Base-by-base conservation (phyloP, 2,329 filamentous ascomycete species). In the Nemania serpens region DNA sequence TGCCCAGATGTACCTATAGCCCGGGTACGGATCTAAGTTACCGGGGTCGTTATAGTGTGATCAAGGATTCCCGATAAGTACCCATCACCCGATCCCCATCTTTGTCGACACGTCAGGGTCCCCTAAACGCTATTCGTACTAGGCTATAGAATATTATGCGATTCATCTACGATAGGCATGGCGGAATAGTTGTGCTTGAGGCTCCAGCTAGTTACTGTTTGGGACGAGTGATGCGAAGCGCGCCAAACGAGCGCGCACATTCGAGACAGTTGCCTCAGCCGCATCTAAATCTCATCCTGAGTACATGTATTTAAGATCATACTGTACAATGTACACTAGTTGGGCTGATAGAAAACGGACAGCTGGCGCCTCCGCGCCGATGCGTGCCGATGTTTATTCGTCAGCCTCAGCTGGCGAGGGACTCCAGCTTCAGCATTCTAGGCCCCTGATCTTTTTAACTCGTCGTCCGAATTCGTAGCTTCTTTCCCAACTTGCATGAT, bases 241-340 rank as follows among this genome's bases (percentile, higher is more conserved):
- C 17, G 13, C 11, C 17, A 39, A 37, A 36, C 39, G 18, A 15
- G 4, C 42, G 22, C 18, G 13, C 33, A 48, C 37, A 54, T 50
- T 53, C 39, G n/a, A 49, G 46, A 20, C 55, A 41, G 42, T 59
- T 29, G 37, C 18, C 45, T 55, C 60, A 62, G 55, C 55, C 51
- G 51, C 55, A 59, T 56, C 25, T 47, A 29, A 43, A 10, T 17
- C 15, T 20, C 11, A 10, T 13, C 15, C 39, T 4, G 15, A 17
- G 17, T n/a, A n/a, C n/a, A n/a, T n/a, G n/a, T n/a, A n/a, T n/a
- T n/a, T n/a, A 11, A 17, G 41, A 13, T 29, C 18, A 52, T n/a
- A 12, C 20, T 52, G 43, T 25, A 45, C 42, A n/a, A 45, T 20
- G 3, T n/a, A 25, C 29, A 13, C 29, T 17, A 46, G 29, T 37